phyloP scores from a whole-genome alignment of 202 grass and related monocot genomes.

The Setaria italica region DNA sequence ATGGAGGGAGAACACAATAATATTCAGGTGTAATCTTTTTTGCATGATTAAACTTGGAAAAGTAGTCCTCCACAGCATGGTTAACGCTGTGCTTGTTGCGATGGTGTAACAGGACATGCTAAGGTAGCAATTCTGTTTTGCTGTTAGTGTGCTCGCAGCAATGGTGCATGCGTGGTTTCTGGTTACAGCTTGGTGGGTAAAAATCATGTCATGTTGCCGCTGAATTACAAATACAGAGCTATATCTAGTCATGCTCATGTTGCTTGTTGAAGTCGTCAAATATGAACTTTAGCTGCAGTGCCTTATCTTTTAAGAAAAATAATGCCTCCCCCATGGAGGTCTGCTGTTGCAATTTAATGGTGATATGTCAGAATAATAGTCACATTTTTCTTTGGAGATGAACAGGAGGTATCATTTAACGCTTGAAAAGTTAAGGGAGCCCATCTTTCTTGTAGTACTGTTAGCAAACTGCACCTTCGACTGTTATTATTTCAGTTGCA shows the following conservation, averaged over 20 bases:
- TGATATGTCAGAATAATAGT: slow-evolving; percentile 9
- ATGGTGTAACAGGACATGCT: slow-evolving; percentile 46
- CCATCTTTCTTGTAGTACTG: slow-evolving; percentile 22
- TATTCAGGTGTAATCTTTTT: background rate
- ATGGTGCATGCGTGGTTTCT: background rate
- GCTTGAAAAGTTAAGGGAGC: slow-evolving; percentile 24
- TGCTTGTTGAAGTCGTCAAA: background rate
- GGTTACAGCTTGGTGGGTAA: slow-evolving; percentile 18
- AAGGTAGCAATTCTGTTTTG: slow-evolving; percentile 22
- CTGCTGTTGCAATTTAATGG: background rate
- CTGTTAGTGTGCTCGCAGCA: slow-evolving; percentile 28
- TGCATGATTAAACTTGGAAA: slow-evolving; percentile 28
- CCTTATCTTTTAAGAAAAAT: slow-evolving; percentile 10
- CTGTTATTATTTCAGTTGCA: slow-evolving; percentile 28
- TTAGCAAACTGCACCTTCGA: slow-evolving; percentile 5
- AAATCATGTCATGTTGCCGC: slow-evolving; percentile 19
- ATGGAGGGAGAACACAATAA: background rate
- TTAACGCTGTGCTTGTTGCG: slow-evolving; percentile 32
- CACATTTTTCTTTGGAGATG: background rate
- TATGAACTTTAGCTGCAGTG: slow-evolving; percentile 18
- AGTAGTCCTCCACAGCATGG: slow-evolving; percentile 5
- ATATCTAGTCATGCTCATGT: slow-evolving; percentile 13
- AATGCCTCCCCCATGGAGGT: slow-evolving; percentile 1
- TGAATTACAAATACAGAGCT: slow-evolving; percentile 25
- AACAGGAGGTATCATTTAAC: background rate